Base-by-base conservation (phyloP, 345 rosid genomes). In the Cardamine occulta region DNA sequence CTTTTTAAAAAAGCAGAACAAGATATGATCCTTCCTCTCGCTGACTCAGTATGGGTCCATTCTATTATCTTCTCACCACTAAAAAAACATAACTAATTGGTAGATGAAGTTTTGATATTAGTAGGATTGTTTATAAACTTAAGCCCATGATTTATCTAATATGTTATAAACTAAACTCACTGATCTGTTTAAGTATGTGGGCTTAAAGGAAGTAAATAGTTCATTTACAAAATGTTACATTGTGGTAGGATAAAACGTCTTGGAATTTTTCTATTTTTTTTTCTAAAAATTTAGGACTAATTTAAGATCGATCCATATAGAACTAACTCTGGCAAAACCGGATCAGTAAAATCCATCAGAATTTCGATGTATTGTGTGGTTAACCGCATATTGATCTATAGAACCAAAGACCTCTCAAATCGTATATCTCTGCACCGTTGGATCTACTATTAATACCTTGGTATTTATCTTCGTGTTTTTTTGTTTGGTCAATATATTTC, bases 1-100 rank as follows among this genome's bases (percentile, higher is more conserved):
- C 4, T 10, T 14, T 26, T 40, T 10, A 12, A 0, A 56, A 69
- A 70, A 57, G 65, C 31, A 13, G 21, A 69, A 70, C 26, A 57
- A 5, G 74, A 70, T 70, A 70, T 15, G 56, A 70, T 42, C 29
- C 42, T 34, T 5, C 3, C 39, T 42, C 7, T 70, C n/a, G 74
- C 55, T 70, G 45, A 70, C 45, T 70, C 56, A 4, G 19, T 31
- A 45, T 29, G 57, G 66, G 47, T 70, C 74, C 57, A 58, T 47
- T 44, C 14, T 37, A 37, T 18, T 42, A 42, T 70, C 14, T 70
- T 12, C 34, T 18, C 45, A 9, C 56, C 55, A 70, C 56, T 45
- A 24, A 53, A 48, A 52, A 52, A 23, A 34, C 21, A 28, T 28
- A 37, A 37, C 3, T 48, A 48, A 17, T 17, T n/a, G 44, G 1